These are phyloP conservation scores for Sechiopsis laciniata DNA, from an alignment of 306 rosid genomes.

Conservation along the genomic window DNA sequence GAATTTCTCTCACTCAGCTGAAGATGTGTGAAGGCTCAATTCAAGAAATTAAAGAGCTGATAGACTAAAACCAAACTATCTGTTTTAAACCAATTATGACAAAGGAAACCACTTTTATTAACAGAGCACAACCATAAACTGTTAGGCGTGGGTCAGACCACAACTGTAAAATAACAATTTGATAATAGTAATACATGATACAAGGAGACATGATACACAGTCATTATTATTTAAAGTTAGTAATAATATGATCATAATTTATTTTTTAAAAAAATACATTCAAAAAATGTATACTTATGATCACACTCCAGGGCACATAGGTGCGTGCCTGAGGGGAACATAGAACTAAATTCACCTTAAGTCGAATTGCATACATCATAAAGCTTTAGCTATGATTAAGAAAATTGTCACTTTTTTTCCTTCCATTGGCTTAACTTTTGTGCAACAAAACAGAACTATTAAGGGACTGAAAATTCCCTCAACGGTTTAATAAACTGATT, in stretches of 20 bases:
- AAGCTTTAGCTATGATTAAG: neutral
- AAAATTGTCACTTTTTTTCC: neutral
- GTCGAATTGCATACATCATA: neutral
- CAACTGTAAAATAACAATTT: neutral
- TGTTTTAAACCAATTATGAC: neutral
- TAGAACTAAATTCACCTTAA: neutral
- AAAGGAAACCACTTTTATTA: neutral
- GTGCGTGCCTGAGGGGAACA: neutral
- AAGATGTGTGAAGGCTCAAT: neutral
- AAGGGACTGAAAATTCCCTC: neutral
- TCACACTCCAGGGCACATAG: neutral
- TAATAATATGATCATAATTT: neutral
- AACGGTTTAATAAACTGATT: neutral
- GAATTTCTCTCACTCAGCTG: conserved; percentile 6
- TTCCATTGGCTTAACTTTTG: neutral
- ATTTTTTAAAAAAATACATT: neutral
- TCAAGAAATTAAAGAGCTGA: conserved; percentile 1
- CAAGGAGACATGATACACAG: neutral
- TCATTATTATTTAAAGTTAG: neutral
- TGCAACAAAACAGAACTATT: neutral
- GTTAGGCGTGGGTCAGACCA: neutral
- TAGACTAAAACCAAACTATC: neutral
- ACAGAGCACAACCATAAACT: neutral
- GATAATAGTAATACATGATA: neutral
- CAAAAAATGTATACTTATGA: neutral